A percentile compares a stretch with the other conserved stretches of the same genome.
phyloP scores from a whole-genome alignment of 257 asterid genomes.

The Scutellaria baicalensis region DNA sequence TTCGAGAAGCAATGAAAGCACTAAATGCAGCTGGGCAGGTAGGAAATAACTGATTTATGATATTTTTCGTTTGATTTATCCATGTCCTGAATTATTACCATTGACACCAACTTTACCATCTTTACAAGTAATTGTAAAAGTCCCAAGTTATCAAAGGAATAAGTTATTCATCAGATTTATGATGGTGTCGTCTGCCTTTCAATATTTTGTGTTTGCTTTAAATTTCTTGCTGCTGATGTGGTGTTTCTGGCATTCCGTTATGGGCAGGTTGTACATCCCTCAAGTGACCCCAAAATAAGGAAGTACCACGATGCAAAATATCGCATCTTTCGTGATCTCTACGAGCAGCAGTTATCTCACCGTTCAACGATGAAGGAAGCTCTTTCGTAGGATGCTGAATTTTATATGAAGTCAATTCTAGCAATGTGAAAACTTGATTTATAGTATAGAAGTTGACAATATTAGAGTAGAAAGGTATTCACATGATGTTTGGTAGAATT shows the following conservation, averaged over 20 bases:
- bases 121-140: neutral
- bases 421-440: neutral
- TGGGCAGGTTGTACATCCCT: constrained; percentile 72
- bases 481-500: neutral
- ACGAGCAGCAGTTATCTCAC: constrained; percentile 70
- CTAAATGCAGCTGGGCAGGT: constrained; percentile 93
- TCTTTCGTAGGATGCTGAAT: constrained; percentile 34
- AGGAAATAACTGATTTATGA: constrained; percentile 1
- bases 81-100: neutral
- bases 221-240: neutral
- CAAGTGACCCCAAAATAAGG: constrained; percentile 57
- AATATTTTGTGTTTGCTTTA: neutral
- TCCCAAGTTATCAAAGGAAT: neutral
- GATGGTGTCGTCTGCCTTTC: no score
- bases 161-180: neutral
- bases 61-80: neutral
- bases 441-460: neutral
- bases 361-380: constrained; percentile 74
- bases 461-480: neutral
- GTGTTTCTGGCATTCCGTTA: neutral
- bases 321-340: constrained; percentile 67
- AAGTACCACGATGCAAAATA: constrained; percentile 87
- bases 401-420: neutral
- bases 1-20: constrained; percentile 84
- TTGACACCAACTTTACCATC: neutral